Evolutionary conservation across 75 land plant species (phyloP).

Genomic region (Ceratopteris richardii): DNA sequence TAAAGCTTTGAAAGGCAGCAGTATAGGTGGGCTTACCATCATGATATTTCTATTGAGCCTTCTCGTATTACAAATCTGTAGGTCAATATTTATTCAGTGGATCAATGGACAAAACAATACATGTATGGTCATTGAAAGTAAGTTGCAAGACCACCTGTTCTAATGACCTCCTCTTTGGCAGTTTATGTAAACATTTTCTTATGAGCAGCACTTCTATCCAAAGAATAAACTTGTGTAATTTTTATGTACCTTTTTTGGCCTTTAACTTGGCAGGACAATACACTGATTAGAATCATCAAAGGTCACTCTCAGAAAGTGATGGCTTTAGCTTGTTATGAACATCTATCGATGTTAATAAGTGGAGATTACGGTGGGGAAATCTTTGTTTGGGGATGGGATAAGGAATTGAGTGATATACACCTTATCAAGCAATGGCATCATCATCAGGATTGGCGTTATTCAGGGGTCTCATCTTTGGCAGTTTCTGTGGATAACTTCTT

Average conservation of each 20-base stretch:
- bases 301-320: constrained; percentile 76
- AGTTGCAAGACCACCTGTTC: background rate
- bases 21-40: too few relatives aligned
- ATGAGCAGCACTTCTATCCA: too few relatives aligned
- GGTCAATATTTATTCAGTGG: constrained; percentile 72
- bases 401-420: constrained; percentile 22
- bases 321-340: constrained; percentile 44
- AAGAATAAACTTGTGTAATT: too few relatives aligned
- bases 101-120: constrained; percentile 67
- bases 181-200: too few relatives aligned
- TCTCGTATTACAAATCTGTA: too few relatives aligned
- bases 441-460: constrained; percentile 88
- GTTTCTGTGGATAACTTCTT: constrained; percentile 45
- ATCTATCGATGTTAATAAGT: constrained; percentile 54
- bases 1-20: too few relatives aligned
- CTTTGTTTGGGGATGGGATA: constrained; percentile 50
- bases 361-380: constrained; percentile 84
- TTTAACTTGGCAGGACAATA: constrained; percentile 48
- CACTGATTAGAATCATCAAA: constrained; percentile 44
- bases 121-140: constrained; percentile 82
- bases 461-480: constrained; percentile 71
- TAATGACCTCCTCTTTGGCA: too few relatives aligned
- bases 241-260: too few relatives aligned
- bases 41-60: too few relatives aligned
- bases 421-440: constrained; percentile 73